Conservation (phyloP, 768 basidiomycete species). For the Harrya chromipes region DNA sequence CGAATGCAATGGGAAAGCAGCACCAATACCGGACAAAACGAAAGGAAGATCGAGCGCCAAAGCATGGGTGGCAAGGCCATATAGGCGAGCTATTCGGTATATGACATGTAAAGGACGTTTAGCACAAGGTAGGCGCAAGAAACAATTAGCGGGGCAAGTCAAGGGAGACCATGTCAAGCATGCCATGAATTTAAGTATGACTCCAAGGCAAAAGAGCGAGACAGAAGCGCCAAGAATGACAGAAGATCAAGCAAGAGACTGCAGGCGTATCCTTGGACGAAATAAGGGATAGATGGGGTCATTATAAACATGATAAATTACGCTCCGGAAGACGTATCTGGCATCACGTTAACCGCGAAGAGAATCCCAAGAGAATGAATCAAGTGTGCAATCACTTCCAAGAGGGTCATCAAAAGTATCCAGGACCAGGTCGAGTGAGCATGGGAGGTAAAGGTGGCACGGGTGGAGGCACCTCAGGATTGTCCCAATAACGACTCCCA, state of each 20-base stretch:
- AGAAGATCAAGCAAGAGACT: constrained; percentile 6
- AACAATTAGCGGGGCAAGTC: constrained; percentile 3
- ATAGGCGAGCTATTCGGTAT: constrained; percentile 2
- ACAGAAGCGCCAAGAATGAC: constrained; percentile 11
- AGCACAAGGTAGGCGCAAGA: constrained; percentile 9
- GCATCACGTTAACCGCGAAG: constrained; percentile 1
- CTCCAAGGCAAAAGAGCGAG: constrained; percentile 4
- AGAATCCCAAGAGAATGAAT: constrained; percentile 9
- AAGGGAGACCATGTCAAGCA: not conserved
- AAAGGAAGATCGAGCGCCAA: not conserved
- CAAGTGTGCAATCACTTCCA: not conserved
- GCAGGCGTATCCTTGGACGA: not conserved
- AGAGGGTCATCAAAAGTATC: constrained; percentile 23
- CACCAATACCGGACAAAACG: no score
- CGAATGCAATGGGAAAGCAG: no score
- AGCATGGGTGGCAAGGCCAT: not conserved
- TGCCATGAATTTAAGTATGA: constrained; percentile 1
- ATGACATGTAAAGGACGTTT: constrained; percentile 6
- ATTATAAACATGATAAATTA: constrained; percentile 34
- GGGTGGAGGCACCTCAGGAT: constrained; percentile 16
- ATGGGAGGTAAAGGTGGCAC: constrained; percentile 18
- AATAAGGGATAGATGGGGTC: constrained; percentile 8
- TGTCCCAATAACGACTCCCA: constrained; percentile 22
- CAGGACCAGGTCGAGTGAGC: constrained; percentile 21
- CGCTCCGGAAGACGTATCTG: not conserved